Percentiles rank a stretch among this genome's conserved stretches.
These are phyloP conservation scores for Xylariaceae sp. DNA, from an alignment of 2,329 filamentous ascomycete species.

Conservation along the genomic window DNA sequence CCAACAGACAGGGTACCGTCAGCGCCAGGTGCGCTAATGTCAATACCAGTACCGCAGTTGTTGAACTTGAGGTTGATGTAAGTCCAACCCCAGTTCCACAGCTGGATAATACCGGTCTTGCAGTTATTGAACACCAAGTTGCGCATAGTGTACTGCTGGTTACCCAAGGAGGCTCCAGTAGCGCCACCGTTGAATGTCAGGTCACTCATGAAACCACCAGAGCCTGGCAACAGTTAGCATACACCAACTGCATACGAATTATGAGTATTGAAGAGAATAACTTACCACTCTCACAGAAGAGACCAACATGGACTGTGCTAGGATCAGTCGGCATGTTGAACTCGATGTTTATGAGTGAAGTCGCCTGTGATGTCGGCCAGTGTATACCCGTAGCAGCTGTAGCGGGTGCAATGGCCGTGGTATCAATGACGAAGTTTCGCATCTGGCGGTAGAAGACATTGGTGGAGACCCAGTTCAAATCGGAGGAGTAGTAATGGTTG, in stretches of 20 bases:
- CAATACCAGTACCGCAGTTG: conserved; percentile 55
- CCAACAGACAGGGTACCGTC: conserved; percentile 55
- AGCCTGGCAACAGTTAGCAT: conserved; percentile 27
- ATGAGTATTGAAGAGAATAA: not conserved
- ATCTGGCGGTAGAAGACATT: conserved; percentile 62
- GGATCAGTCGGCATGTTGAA: conserved; percentile 40
- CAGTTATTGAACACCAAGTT: conserved; percentile 62
- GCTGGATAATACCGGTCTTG: conserved; percentile 58
- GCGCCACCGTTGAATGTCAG: conserved; percentile 57
- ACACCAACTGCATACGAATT: not conserved
- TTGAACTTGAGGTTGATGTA: conserved; percentile 57
- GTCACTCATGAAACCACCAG: conserved; percentile 47
- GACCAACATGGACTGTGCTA: conserved; percentile 30
- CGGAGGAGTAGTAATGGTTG: conserved; percentile 42
- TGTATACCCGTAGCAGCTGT: conserved; percentile 45
- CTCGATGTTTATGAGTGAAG: conserved; percentile 46
- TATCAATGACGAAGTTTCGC: conserved; percentile 60
- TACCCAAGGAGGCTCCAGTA: conserved; percentile 58
- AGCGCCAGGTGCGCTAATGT: conserved; percentile 47
- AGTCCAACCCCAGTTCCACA: conserved; percentile 72
- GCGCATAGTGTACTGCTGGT: conserved; percentile 65
- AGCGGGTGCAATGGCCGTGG: conserved; percentile 29
- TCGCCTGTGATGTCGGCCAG: conserved; percentile 59
- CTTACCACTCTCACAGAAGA: conserved; percentile 33
- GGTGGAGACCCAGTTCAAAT: conserved; percentile 41